Percentiles rank a stretch among this genome's conserved stretches.
Evolutionary conservation across 1,284 basidiomycete species (phyloP).

Genomic region (Porogramme epimiltina): DNA sequence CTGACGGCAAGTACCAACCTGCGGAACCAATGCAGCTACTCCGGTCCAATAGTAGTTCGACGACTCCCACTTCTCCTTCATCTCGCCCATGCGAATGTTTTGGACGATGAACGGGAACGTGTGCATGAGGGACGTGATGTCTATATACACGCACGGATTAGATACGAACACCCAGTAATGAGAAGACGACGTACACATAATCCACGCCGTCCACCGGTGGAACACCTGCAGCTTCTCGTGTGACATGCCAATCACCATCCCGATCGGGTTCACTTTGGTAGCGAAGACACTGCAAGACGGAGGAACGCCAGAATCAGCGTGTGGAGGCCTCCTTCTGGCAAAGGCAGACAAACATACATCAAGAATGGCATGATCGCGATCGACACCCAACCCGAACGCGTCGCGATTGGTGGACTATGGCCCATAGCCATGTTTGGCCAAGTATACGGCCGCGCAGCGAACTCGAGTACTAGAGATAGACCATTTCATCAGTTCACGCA

Average conservation of each 20-base stretch:
- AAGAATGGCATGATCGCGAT: slow-evolving; percentile 39
- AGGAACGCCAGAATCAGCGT: background rate
- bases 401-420: slow-evolving; percentile 39
- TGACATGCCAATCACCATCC: slow-evolving; percentile 40
- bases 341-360: slow-evolving; percentile 27
- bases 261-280: slow-evolving; percentile 43
- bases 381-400: slow-evolving; percentile 37
- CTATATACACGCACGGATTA: slow-evolving; percentile 13
- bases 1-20: no score
- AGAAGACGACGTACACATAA: slow-evolving; percentile 34
- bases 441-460: slow-evolving; percentile 37
- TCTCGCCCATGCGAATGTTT: slow-evolving; percentile 25
- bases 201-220: slow-evolving; percentile 41
- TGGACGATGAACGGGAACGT: slow-evolving; percentile 38
- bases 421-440: slow-evolving; percentile 38
- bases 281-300: slow-evolving; percentile 33
- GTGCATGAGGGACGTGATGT: slow-evolving; percentile 38
- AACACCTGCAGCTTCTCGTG: slow-evolving; percentile 48
- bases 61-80: slow-evolving; percentile 24
- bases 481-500: no score
- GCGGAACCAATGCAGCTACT: slow-evolving; percentile 39
- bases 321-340: background rate
- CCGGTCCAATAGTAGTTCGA: slow-evolving; percentile 38
- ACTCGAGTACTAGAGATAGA: slow-evolving; percentile 10
- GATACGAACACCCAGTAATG: no score